phyloP scores from a whole-genome alignment of 225 moss, liverwort and hornwort species.

The Bryoerythrophyllum caledonicum region DNA sequence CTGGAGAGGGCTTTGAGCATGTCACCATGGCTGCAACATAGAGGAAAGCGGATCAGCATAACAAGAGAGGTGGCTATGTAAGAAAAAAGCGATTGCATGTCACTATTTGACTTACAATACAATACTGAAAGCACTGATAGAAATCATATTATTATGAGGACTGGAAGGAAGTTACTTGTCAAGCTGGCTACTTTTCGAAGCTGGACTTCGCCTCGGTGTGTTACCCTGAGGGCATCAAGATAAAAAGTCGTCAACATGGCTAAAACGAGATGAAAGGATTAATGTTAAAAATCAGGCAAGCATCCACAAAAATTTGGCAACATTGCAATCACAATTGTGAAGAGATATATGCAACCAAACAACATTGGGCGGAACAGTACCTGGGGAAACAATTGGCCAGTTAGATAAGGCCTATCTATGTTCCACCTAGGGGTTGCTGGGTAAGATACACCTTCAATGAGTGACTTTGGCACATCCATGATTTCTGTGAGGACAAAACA shows the following conservation, averaged over 20 bases:
- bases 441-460: conserved; percentile 91
- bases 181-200: conserved; percentile 43
- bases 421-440: conserved; percentile 97
- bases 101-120: background rate
- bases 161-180: conserved; percentile 42
- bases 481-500: conserved; percentile 46
- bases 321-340: background rate
- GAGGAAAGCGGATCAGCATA: conserved; percentile 10
- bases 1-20: conserved; percentile 65
- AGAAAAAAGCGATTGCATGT: background rate
- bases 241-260: conserved; percentile 5
- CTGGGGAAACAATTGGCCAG: conserved; percentile 83
- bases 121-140: background rate
- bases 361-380: conserved; percentile 33
- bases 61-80: background rate
- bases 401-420: conserved; percentile 86
- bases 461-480: conserved; percentile 76
- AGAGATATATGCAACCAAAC: conserved; percentile 2
- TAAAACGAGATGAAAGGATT: conserved; percentile 1
- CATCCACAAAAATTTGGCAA: background rate
- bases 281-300: conserved; percentile 1
- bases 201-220: conserved; percentile 45
- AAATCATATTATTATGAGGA: conserved; percentile 7
- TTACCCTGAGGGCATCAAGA: conserved; percentile 33
- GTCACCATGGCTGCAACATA: conserved; percentile 66